Percentiles rank a stretch among this genome's conserved stretches.
phyloP scores from a whole-genome alignment of 106 monocot genomes.

The Platanthera guangdongensis region DNA sequence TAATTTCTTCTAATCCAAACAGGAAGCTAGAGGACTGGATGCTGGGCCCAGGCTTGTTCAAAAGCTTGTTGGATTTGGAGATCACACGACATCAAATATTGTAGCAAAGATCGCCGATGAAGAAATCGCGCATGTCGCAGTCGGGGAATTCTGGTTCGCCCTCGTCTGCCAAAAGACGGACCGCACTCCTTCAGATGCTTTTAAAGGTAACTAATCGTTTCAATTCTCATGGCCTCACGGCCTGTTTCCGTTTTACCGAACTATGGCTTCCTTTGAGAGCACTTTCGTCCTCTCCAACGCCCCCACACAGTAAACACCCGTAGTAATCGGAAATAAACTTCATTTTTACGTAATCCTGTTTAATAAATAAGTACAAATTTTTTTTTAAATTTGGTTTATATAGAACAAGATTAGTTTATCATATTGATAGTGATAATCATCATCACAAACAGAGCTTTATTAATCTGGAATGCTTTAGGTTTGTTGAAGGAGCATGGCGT shows the following conservation, averaged over 20 bases:
- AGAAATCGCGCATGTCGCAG: conserved; percentile 95
- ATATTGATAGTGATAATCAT: not conserved
- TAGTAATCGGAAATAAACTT: no score
- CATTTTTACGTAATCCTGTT: no score
- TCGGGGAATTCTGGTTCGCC: conserved; percentile 75
- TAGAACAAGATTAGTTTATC: not conserved
- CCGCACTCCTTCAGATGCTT: conserved; percentile 44
- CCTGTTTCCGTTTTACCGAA: no score
- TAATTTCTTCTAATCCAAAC: not conserved
- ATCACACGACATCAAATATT: conserved; percentile 69
- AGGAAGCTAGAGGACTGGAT: conserved; percentile 97
- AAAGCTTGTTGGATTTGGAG: conserved; percentile 78
- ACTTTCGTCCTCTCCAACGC: no score
- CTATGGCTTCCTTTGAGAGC: no score
- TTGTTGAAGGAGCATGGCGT: conserved; percentile 66
- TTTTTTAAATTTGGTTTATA: not conserved
- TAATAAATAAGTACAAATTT: no score
- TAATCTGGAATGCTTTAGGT: conserved; percentile 21
- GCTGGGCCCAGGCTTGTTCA: conserved; percentile 88
- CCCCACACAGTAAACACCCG: no score
- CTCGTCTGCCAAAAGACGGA: conserved; percentile 67
- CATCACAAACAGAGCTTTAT: no score
- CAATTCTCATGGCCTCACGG: not conserved
- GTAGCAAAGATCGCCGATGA: conserved; percentile 88
- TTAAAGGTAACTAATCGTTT: conserved; percentile 35